phyloP scores from a whole-genome alignment of 176 grass and related monocot genomes.

The Rhipidocladum racemiflorum region DNA sequence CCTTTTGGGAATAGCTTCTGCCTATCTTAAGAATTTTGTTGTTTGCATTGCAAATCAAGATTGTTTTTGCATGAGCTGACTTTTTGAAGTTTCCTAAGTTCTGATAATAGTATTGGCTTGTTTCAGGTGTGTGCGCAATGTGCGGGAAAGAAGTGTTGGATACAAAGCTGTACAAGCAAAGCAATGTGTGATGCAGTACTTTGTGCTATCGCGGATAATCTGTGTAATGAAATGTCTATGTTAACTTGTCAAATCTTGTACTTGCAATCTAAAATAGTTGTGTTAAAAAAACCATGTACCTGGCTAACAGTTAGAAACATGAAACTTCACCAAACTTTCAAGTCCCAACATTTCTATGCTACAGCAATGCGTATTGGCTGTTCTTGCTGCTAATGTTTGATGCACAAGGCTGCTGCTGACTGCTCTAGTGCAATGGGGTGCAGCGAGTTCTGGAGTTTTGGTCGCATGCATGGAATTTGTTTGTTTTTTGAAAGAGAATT shows the following conservation, averaged over 20 bases:
- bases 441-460: background rate
- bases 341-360: background rate
- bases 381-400: too few relatives aligned
- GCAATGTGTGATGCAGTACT: conserved; percentile 65
- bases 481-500: background rate
- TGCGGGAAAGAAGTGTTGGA: conserved; percentile 97
- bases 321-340: background rate
- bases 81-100: background rate
- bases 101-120: background rate
- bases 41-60: background rate
- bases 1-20: background rate
- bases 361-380: background rate
- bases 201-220: background rate
- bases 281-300: background rate
- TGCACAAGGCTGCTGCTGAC: too few relatives aligned
- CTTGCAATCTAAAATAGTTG: background rate
- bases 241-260: conserved; percentile 21
- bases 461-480: background rate
- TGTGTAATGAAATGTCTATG: background rate
- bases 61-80: background rate
- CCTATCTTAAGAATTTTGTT: background rate
- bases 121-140: conserved; percentile 86
- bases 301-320: conserved; percentile 27
- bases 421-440: too few relatives aligned
- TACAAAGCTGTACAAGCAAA: conserved; percentile 95